Percentiles rank a stretch among this genome's conserved stretches.
phyloP scores from a whole-genome alignment of 306 rosid genomes.

The Malus asiatica region DNA sequence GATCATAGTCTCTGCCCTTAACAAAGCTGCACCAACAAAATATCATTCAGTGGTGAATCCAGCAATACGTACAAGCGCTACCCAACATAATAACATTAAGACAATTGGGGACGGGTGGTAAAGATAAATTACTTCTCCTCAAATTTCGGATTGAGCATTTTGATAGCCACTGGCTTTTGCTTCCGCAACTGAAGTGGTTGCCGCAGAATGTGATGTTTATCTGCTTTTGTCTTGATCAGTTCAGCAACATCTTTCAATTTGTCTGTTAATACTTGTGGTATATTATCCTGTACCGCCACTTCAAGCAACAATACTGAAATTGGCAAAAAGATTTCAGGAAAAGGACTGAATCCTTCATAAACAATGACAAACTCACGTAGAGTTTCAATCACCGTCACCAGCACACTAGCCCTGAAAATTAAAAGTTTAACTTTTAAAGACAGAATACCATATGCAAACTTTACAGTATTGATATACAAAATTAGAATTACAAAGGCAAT shows the following conservation, averaged over 20 bases:
- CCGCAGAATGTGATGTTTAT: constrained; percentile 42
- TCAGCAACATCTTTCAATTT: constrained; percentile 48
- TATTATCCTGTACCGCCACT: constrained; percentile 43
- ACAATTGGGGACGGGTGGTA: background rate
- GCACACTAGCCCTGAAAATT: constrained; percentile 58
- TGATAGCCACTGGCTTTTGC: constrained; percentile 80
- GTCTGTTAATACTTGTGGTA: constrained; percentile 39
- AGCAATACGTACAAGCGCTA: background rate
- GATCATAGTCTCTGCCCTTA: constrained; percentile 86
- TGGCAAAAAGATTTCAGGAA: constrained; percentile 75
- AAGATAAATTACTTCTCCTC: constrained; percentile 61
- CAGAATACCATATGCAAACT: background rate
- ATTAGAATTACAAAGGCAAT: background rate
- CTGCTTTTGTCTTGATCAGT: constrained; percentile 45
- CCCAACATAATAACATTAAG: background rate
- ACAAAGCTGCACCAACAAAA: constrained; percentile 58
- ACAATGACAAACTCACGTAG: constrained; percentile 42
- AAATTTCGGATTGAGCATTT: constrained; percentile 65
- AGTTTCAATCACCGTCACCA: constrained; percentile 54
- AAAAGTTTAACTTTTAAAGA: background rate
- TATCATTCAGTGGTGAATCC: constrained; percentile 13
- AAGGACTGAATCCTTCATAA: constrained; percentile 62
- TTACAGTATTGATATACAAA: background rate
- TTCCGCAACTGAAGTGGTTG: constrained; percentile 83
- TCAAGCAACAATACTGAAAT: constrained; percentile 41